Conservation (phyloP, 306 rosid genomes). For the Inga oerstediana region DNA sequence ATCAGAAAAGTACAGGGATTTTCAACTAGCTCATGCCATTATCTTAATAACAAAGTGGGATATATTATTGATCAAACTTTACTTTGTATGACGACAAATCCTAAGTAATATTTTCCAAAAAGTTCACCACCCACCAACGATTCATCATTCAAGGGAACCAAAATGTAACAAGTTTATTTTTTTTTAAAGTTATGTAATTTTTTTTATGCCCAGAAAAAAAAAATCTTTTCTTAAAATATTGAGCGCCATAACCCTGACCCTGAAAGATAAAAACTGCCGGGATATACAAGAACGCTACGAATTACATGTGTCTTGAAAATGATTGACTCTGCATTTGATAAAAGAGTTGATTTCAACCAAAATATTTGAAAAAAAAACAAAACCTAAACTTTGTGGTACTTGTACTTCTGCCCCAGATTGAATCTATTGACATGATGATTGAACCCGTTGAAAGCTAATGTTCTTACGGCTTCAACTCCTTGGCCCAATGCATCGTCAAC, state of each 20-base stretch:
- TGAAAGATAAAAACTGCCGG: neutral
- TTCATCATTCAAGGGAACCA: neutral
- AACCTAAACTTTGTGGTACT: conserved; percentile 72
- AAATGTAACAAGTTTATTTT: neutral
- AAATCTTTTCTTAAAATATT: neutral
- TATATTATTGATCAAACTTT: neutral
- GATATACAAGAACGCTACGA: conserved; percentile 14
- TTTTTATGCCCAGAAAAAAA: neutral
- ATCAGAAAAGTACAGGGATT: neutral
- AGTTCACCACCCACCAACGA: neutral
- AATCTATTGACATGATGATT: conserved; percentile 63
- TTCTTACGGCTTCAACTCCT: conserved; percentile 77
- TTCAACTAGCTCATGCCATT: too few species aligned
- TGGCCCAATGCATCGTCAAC: conserved; percentile 71
- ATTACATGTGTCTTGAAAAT: conserved; percentile 27
- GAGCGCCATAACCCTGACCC: neutral
- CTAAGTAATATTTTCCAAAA: too few species aligned
- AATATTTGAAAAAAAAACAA: neutral
- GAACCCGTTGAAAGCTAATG: conserved; percentile 67
- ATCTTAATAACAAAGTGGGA: neutral
- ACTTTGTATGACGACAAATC: too few species aligned
- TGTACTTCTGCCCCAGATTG: conserved; percentile 84
- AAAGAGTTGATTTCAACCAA: neutral
- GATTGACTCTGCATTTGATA: neutral
- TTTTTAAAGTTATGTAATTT: neutral